Evolutionary conservation across 495 filamentous ascomycete genomes (phyloP), one percentile per base, ranked within the genome.

Genomic region (Ascodesmis nigricans): DNA sequence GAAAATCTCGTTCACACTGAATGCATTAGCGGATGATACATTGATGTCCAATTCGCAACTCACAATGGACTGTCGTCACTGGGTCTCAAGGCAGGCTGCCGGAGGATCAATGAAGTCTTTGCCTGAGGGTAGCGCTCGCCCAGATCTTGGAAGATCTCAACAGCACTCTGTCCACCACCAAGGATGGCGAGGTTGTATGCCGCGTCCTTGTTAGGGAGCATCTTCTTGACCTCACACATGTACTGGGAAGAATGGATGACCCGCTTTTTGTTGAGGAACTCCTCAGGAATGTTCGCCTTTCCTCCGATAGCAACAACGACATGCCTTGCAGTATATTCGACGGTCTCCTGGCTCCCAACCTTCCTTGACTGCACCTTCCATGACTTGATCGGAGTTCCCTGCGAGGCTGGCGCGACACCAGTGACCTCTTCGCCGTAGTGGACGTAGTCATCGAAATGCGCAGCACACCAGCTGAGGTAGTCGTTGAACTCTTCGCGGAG

Each of bases 51-150:
- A 4, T 20, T 14, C 3, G 29, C 8, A 2, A 65, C 74, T 57
- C 60, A 90, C 78, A 93, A 95, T 13, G 84, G 84, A 31, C 78
- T 87, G 48, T 97, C 84, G 43, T 97, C 84, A 52, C 79, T 90
- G 3, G 84, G 84, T 36, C 73, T 73, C 37, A 97, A 58, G 25
- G 81, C 80, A 21, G 76, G 63, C 23, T 69, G 71, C 29, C 75
- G 67, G 53, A 91, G 82, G 29, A 91, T 64, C 29, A 97, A 46
- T 3, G 57, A 65, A 1, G 79, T 78, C 31, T 65, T 63, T n/a
- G 75, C 69, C 47, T 80, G 79, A 7, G 78, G 78, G 50, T 83
- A 92, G 18, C 73, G 58, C n/a, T 58, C 62, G 43, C 82, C 76
- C 15, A 93, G 57, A 52, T 91, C 80, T 53, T 76, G 73, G 60